phyloP scores from a whole-genome alignment of 192 early-diverging fungal species.

The Coemansia sp. region DNA sequence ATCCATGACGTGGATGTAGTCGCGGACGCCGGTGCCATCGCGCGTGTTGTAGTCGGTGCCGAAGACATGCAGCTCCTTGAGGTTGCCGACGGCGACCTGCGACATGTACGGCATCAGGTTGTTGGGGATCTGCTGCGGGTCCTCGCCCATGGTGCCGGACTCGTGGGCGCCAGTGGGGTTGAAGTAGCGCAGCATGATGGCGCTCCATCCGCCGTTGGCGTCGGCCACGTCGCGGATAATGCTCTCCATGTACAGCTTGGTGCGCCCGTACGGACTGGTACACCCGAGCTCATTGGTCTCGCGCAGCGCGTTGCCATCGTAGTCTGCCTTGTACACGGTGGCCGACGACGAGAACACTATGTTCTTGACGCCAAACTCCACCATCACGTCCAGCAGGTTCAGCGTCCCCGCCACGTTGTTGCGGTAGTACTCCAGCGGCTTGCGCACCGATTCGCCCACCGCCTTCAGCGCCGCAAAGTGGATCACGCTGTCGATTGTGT shows the following conservation, averaged over 20 bases:
- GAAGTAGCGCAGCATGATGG: conserved; percentile 81
- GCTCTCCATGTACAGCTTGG: conserved; percentile 92
- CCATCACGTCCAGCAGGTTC: conserved; percentile 81
- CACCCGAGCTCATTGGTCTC: conserved; percentile 70
- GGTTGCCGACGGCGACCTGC: conserved; percentile 82
- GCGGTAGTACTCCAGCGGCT: conserved; percentile 88
- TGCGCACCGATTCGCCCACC: conserved; percentile 76
- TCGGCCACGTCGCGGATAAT: conserved; percentile 74
- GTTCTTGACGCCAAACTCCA: conserved; percentile 76
- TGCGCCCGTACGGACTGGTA: conserved; percentile 91
- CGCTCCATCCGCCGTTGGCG: conserved; percentile 64
- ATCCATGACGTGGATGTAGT: conserved; percentile 96
- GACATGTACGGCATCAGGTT: conserved; percentile 90
- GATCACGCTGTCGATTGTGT: conserved; percentile 68
- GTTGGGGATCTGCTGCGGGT: conserved; percentile 80
- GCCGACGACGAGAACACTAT: conserved; percentile 95
- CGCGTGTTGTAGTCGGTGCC: conserved; percentile 89
- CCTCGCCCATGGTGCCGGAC: conserved; percentile 89
- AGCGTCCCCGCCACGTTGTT: conserved; percentile 93
- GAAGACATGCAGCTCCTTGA: conserved; percentile 83
- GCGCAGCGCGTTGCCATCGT: conserved; percentile 53
- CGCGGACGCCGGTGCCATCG: conserved; percentile 91
- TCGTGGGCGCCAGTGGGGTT: conserved; percentile 94
- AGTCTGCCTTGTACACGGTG: conserved; percentile 77
- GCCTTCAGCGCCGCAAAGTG: conserved; percentile 90